These are phyloP conservation scores for Hypericum perforatum DNA, from an alignment of 345 rosid genomes.

Conservation along the genomic window DNA sequence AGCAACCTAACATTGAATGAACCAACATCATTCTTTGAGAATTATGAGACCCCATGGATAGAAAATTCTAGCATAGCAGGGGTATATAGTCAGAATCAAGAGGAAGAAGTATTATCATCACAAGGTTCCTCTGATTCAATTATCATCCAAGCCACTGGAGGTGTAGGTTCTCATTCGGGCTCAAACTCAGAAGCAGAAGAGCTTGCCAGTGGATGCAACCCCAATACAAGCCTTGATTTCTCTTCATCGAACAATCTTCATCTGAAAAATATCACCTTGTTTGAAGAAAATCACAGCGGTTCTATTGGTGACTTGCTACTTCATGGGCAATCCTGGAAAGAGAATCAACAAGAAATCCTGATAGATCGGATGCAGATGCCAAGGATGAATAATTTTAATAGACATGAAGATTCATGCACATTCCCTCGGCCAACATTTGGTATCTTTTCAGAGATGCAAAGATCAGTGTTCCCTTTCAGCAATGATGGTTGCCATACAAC, in stretches of 20 bases:
- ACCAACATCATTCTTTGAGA: slow-evolving; percentile 31
- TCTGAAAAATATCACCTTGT: slow-evolving; percentile 24
- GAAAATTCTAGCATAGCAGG: slow-evolving; percentile 34
- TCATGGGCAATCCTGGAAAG: slow-evolving; percentile 18
- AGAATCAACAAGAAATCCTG: slow-evolving; percentile 21
- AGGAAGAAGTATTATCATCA: slow-evolving; percentile 66
- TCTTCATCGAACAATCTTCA: slow-evolving; percentile 21
- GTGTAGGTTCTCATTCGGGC: slow-evolving; percentile 43
- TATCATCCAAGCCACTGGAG: slow-evolving; percentile 33
- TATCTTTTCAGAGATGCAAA: slow-evolving; percentile 18
- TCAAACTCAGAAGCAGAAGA: slow-evolving; percentile 61
- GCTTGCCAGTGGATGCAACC: slow-evolving; percentile 30
- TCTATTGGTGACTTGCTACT: slow-evolving; percentile 23
- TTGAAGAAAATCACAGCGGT: slow-evolving; percentile 30
- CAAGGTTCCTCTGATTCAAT: slow-evolving; percentile 53
- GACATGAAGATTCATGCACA: slow-evolving; percentile 21
- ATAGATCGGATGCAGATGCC: slow-evolving; percentile 24
- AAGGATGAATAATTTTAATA: slow-evolving; percentile 16
- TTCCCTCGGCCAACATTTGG: slow-evolving; percentile 26
- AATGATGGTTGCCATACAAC: slow-evolving; percentile 19
- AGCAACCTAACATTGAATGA: slow-evolving; percentile 24
- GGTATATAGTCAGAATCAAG: slow-evolving; percentile 35
- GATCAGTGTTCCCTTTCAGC: slow-evolving; percentile 18
- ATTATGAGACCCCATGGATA: slow-evolving; percentile 24
- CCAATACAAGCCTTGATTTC: slow-evolving; percentile 20